Conservation (phyloP, 2,329 filamentous ascomycete species). For the Hyphodiscus sp. region DNA sequence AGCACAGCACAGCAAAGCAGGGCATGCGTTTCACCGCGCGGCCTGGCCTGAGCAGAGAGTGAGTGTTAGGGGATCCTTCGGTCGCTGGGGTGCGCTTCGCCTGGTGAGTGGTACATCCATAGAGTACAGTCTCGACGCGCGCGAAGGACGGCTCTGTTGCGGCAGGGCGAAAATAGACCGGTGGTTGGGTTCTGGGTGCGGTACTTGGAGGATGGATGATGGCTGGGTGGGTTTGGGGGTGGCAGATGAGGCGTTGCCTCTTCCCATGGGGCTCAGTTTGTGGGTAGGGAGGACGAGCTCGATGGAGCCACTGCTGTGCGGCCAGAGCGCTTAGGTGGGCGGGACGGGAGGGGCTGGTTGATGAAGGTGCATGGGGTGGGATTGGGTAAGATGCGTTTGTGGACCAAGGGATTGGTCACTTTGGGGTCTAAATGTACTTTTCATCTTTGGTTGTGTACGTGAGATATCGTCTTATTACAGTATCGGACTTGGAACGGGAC, state of each 20-base stretch:
- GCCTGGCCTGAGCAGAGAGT: too few relatives aligned
- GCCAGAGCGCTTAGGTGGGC: not conserved
- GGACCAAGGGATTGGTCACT: not conserved
- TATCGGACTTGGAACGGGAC: not conserved
- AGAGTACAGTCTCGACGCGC: too few relatives aligned
- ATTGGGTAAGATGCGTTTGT: not conserved
- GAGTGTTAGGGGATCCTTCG: too few relatives aligned
- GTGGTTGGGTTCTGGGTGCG: too few relatives aligned
- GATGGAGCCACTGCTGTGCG: not conserved
- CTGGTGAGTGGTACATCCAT: too few relatives aligned
- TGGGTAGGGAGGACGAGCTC: not conserved
- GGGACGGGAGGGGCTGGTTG: not conserved
- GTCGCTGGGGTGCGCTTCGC: too few relatives aligned
- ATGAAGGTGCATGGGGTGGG: not conserved
- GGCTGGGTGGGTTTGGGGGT: not conserved
- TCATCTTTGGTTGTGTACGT: not conserved
- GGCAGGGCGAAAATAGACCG: too few relatives aligned
- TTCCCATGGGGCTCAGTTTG: not conserved
- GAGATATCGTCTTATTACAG: not conserved
- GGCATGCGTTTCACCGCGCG: too few relatives aligned
- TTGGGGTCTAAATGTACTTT: not conserved
- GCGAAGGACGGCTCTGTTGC: too few relatives aligned
- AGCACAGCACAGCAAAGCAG: too few relatives aligned
- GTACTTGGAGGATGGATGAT: not conserved
- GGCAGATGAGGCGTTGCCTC: not conserved